Evolutionary conservation across 1,284 basidiomycete genomes (phyloP).

Genomic region (Abortiporus biennis): DNA sequence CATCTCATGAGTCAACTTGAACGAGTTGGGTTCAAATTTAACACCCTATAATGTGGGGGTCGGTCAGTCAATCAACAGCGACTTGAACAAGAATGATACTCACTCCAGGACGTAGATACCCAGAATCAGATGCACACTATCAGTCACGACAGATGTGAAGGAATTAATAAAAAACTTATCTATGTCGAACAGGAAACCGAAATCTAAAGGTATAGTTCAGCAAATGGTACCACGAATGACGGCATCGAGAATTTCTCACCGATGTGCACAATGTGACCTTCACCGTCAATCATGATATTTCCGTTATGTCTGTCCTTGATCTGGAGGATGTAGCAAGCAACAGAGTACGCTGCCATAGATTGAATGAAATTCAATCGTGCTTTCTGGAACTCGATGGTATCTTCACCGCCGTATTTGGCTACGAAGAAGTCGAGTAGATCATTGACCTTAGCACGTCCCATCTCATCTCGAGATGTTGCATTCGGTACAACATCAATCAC

Average conservation of each 20-base stretch:
- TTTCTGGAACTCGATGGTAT: slow-evolving; percentile 87
- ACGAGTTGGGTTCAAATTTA: slow-evolving; percentile 95
- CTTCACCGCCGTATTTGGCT: slow-evolving; percentile 89
- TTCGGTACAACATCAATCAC: slow-evolving; percentile 99
- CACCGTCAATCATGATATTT: slow-evolving; percentile 98
- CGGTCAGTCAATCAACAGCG: not conserved
- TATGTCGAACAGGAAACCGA: slow-evolving; percentile 98
- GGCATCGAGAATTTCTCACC: slow-evolving; percentile 41
- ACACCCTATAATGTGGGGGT: slow-evolving; percentile 56
- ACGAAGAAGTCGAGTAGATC: slow-evolving; percentile 93
- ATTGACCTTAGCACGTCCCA: slow-evolving; percentile 98
- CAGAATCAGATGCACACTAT: slow-evolving; percentile 13
- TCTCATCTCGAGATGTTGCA: slow-evolving; percentile 97
- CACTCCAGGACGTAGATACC: slow-evolving; percentile 33
- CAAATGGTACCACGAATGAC: not conserved
- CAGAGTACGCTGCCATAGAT: slow-evolving; percentile 98
- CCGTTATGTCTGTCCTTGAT: slow-evolving; percentile 98
- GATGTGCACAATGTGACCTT: slow-evolving; percentile 94
- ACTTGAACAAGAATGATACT: slow-evolving; percentile 9
- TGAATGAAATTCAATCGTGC: slow-evolving; percentile 97
- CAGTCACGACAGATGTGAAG: slow-evolving; percentile 20
- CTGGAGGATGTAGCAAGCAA: slow-evolving; percentile 97
- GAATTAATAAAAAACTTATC: slow-evolving; percentile 53
- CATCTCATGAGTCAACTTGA: slow-evolving; percentile 99
- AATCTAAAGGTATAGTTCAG: slow-evolving; percentile 51